phyloP scores from a whole-genome alignment of 768 basidiomycete species.

The Tricholoma flavovirens region DNA sequence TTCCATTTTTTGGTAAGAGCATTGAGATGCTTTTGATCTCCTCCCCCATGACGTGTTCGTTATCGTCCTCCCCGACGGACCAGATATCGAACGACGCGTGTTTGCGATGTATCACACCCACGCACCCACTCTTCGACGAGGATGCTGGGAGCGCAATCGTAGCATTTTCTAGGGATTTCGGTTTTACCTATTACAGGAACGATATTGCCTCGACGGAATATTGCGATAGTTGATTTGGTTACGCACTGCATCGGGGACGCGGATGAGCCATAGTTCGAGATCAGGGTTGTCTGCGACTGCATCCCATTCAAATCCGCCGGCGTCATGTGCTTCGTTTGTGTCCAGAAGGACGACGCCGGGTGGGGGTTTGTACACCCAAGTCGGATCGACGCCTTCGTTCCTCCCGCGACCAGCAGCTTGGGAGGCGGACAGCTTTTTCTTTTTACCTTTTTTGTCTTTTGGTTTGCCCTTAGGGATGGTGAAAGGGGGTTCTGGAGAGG shows the following conservation, averaged over 20 bases:
- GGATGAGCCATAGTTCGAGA: conserved; percentile 65
- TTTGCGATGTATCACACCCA: conserved; percentile 52
- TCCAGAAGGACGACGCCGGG: conserved; percentile 45
- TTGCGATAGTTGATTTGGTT: not conserved
- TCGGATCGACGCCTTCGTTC: conserved; percentile 49
- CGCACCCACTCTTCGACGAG: conserved; percentile 28
- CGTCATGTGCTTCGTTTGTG: conserved; percentile 24
- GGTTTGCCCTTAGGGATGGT: not conserved
- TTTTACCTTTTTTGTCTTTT: conserved; percentile 7
- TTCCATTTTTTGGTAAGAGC: conserved; percentile 60
- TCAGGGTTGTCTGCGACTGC: conserved; percentile 48
- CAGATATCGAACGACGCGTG: conserved; percentile 57
- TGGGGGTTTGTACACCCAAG: conserved; percentile 61
- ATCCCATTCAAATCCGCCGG: conserved; percentile 66
- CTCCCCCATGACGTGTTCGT: conserved; percentile 44
- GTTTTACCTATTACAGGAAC: conserved; percentile 46
- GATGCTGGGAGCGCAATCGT: conserved; percentile 40
- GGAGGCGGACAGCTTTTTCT: conserved; percentile 6
- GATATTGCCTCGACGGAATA: not conserved
- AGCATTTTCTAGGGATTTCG: conserved; percentile 53
- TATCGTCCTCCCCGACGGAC: conserved; percentile 45
- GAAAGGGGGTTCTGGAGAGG: conserved; percentile 9
- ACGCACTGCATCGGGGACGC: conserved; percentile 63
- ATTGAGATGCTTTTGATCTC: conserved; percentile 58
- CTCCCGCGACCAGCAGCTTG: conserved; percentile 25